Percentiles rank a stretch among this genome's conserved stretches.
These are phyloP conservation scores for Rugonectria rugulosa DNA, from an alignment of 2,329 filamentous ascomycete genomes.

Conservation along the genomic window DNA sequence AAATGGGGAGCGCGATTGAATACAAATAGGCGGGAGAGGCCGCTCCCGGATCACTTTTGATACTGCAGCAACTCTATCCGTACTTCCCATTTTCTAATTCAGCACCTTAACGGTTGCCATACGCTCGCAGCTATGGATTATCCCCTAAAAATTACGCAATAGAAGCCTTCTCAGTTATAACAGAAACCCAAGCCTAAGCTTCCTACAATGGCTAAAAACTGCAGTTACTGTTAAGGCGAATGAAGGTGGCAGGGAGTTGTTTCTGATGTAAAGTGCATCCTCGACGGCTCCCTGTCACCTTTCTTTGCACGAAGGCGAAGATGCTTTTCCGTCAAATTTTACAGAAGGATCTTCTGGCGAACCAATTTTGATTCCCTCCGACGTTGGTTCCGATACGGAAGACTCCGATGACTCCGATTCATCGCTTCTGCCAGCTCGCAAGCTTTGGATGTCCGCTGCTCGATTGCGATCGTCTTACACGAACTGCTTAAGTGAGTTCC, in stretches of 20 bases:
- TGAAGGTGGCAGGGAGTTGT: not conserved
- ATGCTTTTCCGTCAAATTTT: not conserved
- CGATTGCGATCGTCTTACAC: no score
- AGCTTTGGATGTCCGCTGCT: no score
- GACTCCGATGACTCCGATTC: not conserved
- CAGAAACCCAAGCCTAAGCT: slow-evolving; percentile 2
- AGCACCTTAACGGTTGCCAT: not conserved
- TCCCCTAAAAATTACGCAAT: not conserved
- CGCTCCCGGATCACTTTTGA: not conserved
- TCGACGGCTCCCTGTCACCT: no score
- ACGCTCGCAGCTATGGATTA: not conserved
- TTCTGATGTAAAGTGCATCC: not conserved
- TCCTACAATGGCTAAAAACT: no score
- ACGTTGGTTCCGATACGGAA: not conserved
- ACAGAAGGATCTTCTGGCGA: not conserved
- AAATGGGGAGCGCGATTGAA: not conserved
- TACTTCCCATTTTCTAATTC: not conserved
- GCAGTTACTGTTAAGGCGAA: no score
- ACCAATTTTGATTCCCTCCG: not conserved
- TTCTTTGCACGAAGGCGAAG: no score
- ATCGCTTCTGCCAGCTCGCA: no score
- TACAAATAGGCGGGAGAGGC: not conserved
- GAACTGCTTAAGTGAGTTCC: no score
- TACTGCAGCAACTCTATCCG: not conserved
- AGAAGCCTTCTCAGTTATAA: not conserved